A percentile compares a stretch with the other conserved stretches of the same genome.
Evolutionary conservation across 2,329 filamentous ascomycete species (phyloP).

Genomic region (Diaporthe eres): DNA sequence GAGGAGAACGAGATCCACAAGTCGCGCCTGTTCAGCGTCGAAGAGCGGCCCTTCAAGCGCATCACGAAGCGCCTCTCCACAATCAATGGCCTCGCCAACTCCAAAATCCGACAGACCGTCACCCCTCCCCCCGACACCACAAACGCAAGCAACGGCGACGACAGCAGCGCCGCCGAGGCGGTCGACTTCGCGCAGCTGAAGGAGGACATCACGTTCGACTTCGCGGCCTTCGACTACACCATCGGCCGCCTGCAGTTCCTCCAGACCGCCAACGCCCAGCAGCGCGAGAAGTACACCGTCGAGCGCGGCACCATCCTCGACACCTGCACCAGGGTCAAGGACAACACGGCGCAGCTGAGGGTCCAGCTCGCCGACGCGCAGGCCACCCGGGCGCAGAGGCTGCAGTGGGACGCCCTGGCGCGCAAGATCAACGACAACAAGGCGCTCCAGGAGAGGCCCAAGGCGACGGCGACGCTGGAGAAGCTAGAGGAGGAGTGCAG

Average conservation of each 20-base stretch:
- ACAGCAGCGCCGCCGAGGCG: slow-evolving; percentile 47
- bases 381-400: slow-evolving; percentile 81
- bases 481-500: slow-evolving; percentile 91
- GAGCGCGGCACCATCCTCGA: slow-evolving; percentile 85
- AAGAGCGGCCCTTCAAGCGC: slow-evolving; percentile 92
- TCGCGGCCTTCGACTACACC: slow-evolving; percentile 87
- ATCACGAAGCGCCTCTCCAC: slow-evolving; percentile 85
- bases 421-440: slow-evolving; percentile 88
- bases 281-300: slow-evolving; percentile 85
- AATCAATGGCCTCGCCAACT: slow-evolving; percentile 74
- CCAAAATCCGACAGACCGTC: slow-evolving; percentile 65
- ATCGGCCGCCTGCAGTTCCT: slow-evolving; percentile 92
- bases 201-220: slow-evolving; percentile 89
- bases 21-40: slow-evolving; percentile 86
- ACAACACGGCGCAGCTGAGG: slow-evolving; percentile 80
- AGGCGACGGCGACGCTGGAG: slow-evolving; percentile 81
- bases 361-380: slow-evolving; percentile 83
- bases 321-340: slow-evolving; percentile 83
- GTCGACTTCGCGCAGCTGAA: slow-evolving; percentile 77
- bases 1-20: slow-evolving; percentile 91
- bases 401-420: slow-evolving; percentile 89
- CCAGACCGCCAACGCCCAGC: slow-evolving; percentile 83
- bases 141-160: slow-evolving; percentile 39
- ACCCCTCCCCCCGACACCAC: slow-evolving; percentile 75
- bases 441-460: slow-evolving; percentile 84